A percentile compares a stretch with the other conserved stretches of the same genome.
These are phyloP conservation scores for Dioscorea zingiberensis DNA, from an alignment of 106 monocot species.

Conservation along the genomic window DNA sequence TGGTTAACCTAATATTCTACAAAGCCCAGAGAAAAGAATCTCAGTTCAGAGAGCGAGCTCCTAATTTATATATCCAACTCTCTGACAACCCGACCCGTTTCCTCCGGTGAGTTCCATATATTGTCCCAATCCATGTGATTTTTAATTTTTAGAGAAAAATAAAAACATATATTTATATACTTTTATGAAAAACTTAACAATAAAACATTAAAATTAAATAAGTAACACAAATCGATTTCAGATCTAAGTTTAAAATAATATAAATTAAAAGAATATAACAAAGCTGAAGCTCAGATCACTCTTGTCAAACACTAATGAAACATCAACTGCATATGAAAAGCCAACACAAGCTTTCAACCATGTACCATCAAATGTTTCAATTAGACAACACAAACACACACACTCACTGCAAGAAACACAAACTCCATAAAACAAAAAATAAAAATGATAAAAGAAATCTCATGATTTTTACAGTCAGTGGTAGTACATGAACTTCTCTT, in stretches of 20 bases:
- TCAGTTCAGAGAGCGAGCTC: not conserved
- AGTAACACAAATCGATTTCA: too few species aligned
- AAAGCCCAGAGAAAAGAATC: not conserved
- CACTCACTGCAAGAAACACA: not conserved
- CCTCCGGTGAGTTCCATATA: not conserved
- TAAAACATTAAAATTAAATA: too few species aligned
- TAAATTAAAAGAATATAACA: too few species aligned
- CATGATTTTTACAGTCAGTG: not conserved
- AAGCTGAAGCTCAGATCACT: too few species aligned
- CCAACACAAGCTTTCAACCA: not conserved
- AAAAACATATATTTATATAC: too few species aligned
- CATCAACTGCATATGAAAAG: not conserved
- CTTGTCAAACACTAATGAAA: not conserved
- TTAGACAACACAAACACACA: constrained; percentile 10
- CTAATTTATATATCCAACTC: not conserved
- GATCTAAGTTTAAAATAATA: too few species aligned
- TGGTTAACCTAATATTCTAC: too few species aligned
- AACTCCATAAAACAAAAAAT: too few species aligned
- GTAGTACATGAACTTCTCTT: not conserved
- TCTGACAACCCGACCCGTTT: not conserved
- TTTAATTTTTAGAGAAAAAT: too few species aligned
- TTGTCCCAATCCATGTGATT: not conserved
- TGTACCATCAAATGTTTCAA: not conserved
- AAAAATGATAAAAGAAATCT: not conserved
- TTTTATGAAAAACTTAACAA: too few species aligned